These are phyloP conservation scores for Rostrohypoxylon terebratum DNA, from an alignment of 495 filamentous ascomycete genomes.

Conservation along the genomic window DNA sequence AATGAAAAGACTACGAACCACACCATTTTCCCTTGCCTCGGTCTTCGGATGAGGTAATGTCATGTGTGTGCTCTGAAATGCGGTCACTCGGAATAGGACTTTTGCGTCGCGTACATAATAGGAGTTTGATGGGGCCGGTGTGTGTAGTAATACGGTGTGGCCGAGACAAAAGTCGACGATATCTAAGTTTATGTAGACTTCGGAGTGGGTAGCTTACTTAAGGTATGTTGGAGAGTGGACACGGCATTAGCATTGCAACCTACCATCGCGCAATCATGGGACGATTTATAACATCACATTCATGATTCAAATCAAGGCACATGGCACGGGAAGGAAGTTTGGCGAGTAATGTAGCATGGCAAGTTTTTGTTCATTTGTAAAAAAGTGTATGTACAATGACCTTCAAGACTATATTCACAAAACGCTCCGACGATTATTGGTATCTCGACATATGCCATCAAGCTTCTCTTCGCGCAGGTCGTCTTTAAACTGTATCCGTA, in stretches of 20 bases:
- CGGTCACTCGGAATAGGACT: neutral
- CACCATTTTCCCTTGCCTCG: neutral
- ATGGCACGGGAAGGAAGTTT: neutral
- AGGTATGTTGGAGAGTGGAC: neutral
- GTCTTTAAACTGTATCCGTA: constrained; percentile 10
- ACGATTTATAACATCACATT: neutral
- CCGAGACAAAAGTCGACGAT: neutral
- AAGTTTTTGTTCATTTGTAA: constrained; percentile 3
- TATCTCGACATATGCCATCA: constrained; percentile 25
- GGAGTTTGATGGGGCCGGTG: neutral
- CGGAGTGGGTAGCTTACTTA: neutral
- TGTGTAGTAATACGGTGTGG: neutral
- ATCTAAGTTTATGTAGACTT: neutral
- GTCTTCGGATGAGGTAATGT: neutral
- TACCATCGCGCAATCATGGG: neutral
- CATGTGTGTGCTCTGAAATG: neutral
- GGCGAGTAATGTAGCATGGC: neutral
- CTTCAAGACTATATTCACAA: constrained; percentile 27
- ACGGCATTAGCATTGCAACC: neutral
- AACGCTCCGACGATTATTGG: constrained; percentile 25
- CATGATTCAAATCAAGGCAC: neutral
- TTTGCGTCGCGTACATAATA: neutral
- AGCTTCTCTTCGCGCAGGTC: constrained; percentile 6
- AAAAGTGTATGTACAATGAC: constrained; percentile 9
- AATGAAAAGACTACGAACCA: constrained; percentile 24